A percentile compares a stretch with the other conserved stretches of the same genome.
Conservation (phyloP, 2,329 filamentous ascomycete species). For the Colletotrichum kahawae region DNA sequence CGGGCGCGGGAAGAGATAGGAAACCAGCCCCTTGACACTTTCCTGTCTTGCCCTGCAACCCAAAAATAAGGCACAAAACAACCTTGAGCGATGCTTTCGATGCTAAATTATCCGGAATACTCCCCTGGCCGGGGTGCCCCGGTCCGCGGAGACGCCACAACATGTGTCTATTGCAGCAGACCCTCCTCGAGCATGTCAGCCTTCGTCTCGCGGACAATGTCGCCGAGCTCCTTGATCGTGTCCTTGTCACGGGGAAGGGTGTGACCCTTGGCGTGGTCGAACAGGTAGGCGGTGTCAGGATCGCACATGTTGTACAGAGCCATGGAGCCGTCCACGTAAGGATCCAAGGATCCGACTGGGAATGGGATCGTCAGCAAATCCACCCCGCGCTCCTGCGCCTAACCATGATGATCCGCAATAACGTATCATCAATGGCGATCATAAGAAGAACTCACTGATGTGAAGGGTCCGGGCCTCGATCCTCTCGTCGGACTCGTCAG, state of each 20-base stretch:
- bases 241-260: constrained; percentile 60
- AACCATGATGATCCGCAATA: background rate
- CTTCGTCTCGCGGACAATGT: constrained; percentile 41
- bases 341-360: constrained; percentile 59
- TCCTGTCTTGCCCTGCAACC: background rate
- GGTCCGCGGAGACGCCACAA: background rate
- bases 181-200: constrained; percentile 19
- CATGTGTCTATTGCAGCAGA: background rate
- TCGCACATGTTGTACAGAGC: constrained; percentile 68
- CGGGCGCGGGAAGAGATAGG: background rate
- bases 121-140: background rate
- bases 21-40: background rate
- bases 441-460: constrained; percentile 42
- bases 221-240: constrained; percentile 51
- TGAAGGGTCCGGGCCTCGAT: constrained; percentile 59
- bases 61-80: background rate
- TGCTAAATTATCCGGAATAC: background rate
- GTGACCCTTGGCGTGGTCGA: constrained; percentile 70
- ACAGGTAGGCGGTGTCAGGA: constrained; percentile 62
- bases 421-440: background rate
- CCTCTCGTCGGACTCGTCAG: constrained; percentile 52
- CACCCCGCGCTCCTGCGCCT: background rate
- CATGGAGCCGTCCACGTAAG: constrained; percentile 65
- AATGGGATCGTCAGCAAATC: constrained; percentile 20
- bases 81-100: background rate